Evolutionary conservation across 805 yeast species (phyloP).

Genomic region (Lipomyces orientalis): DNA sequence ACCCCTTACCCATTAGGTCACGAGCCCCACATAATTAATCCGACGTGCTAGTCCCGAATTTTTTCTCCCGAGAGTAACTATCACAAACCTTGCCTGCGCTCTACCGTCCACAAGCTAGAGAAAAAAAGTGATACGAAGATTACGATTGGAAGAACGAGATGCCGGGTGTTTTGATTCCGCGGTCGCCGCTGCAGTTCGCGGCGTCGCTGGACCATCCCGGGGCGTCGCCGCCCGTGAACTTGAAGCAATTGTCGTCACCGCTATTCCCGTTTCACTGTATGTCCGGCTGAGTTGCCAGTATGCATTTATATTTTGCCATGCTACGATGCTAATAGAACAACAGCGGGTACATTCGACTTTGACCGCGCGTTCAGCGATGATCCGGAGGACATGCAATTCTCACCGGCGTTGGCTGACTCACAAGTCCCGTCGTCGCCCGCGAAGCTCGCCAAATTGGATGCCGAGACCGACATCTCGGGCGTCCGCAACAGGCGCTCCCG

Average conservation of each 20-base stretch:
- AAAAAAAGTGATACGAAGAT: not conserved
- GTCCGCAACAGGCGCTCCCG: conserved; percentile 46
- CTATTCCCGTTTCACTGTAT: not conserved
- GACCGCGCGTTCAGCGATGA: not conserved
- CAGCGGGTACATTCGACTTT: not conserved
- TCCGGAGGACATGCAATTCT: not conserved
- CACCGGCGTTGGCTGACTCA: not conserved
- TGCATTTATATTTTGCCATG: not conserved
- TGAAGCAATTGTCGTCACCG: not conserved
- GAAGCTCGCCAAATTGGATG: not conserved
- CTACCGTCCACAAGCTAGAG: not conserved
- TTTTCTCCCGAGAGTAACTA: not conserved
- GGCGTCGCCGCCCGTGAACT: not conserved
- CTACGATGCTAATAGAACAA: not conserved
- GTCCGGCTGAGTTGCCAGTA: not conserved
- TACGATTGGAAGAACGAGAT: not conserved
- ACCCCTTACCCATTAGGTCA: not conserved
- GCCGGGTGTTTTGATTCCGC: conserved; percentile 8
- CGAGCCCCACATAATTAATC: no score
- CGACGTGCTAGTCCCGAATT: not conserved
- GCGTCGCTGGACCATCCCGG: conserved; percentile 2
- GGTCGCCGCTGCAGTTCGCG: conserved; percentile 8
- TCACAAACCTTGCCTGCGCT: not conserved
- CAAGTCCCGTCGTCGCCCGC: not conserved
- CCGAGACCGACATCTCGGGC: not conserved